Percentiles rank a stretch among this genome's conserved stretches.
phyloP scores from a whole-genome alignment of 2,329 filamentous ascomycete genomes.

The Calycina marina region DNA sequence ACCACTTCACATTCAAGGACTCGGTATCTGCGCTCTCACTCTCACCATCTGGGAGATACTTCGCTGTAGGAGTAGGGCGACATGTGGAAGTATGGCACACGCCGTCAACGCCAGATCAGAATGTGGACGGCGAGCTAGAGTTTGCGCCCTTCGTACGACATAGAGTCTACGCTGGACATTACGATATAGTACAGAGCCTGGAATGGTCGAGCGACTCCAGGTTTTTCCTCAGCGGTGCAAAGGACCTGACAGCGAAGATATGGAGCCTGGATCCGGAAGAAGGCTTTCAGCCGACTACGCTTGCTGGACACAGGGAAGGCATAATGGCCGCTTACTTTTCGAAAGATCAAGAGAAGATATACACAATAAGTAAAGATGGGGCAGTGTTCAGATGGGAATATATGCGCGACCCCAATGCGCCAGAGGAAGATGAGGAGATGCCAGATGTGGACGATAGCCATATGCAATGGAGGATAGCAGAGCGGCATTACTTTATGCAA shows the following conservation, averaged over 20 bases:
- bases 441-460: slow-evolving; percentile 49
- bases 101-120: slow-evolving; percentile 72
- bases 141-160: slow-evolving; percentile 91
- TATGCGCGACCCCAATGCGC: slow-evolving; percentile 40
- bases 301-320: slow-evolving; percentile 80
- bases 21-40: slow-evolving; percentile 74
- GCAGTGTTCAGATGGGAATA: slow-evolving; percentile 92
- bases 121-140: slow-evolving; percentile 67
- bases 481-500: slow-evolving; percentile 89
- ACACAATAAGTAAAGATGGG: slow-evolving; percentile 94
- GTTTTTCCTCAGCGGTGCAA: slow-evolving; percentile 86
- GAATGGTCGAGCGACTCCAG: slow-evolving; percentile 94
- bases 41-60: slow-evolving; percentile 79
- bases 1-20: slow-evolving; percentile 91
- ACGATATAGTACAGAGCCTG: slow-evolving; percentile 71
- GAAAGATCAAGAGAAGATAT: slow-evolving; percentile 85
- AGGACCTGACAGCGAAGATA: slow-evolving; percentile 83
- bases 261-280: slow-evolving; percentile 86
- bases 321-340: slow-evolving; percentile 97
- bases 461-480: slow-evolving; percentile 79
- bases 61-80: slow-evolving; percentile 75
- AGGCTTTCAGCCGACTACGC: slow-evolving; percentile 75
- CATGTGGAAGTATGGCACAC: slow-evolving; percentile 94
- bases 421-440: slow-evolving; percentile 38
- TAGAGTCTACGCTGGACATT: slow-evolving; percentile 75